These are phyloP conservation scores for Trichopus zeylanicus DNA, from an alignment of 116 monocot species.

Conservation along the genomic window DNA sequence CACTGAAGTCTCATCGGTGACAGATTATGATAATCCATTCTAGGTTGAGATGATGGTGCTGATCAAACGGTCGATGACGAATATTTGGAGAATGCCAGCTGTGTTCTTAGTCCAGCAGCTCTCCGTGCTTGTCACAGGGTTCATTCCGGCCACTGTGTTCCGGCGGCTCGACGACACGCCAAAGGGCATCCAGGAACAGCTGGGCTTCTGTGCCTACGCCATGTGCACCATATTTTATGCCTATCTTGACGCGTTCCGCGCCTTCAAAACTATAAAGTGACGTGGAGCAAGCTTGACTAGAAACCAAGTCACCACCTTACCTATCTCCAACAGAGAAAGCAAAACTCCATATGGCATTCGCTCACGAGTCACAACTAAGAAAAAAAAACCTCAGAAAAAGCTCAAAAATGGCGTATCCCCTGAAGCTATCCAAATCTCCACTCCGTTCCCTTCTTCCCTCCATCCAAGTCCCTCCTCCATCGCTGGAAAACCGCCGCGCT, in stretches of 20 bases:
- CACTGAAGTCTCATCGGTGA: constrained; percentile 8
- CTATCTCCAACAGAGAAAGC: too few relatives aligned
- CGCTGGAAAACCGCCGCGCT: neutral
- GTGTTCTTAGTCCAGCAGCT: constrained; percentile 51
- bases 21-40: constrained; percentile 52
- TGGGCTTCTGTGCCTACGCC: constrained; percentile 78
- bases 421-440: constrained; percentile 3
- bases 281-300: too few relatives aligned
- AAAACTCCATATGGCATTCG: too few relatives aligned
- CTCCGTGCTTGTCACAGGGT: constrained; percentile 58
- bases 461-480: neutral
- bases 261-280: too few relatives aligned
- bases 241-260: constrained; percentile 46
- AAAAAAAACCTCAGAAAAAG: too few relatives aligned
- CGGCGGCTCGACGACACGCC: constrained; percentile 59
- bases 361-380: too few relatives aligned
- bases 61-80: constrained; percentile 31
- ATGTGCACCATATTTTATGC: constrained; percentile 94
- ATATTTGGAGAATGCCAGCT: constrained; percentile 52
- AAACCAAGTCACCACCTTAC: too few relatives aligned
- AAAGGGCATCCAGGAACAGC: constrained; percentile 56
- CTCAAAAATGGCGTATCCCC: constrained; percentile 3
- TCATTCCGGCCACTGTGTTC: constrained; percentile 81
- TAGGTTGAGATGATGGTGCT: constrained; percentile 63
- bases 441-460: constrained; percentile 2